Conservation (phyloP, 2,329 filamentous ascomycete species). For the Scedosporium minutisporum region DNA sequence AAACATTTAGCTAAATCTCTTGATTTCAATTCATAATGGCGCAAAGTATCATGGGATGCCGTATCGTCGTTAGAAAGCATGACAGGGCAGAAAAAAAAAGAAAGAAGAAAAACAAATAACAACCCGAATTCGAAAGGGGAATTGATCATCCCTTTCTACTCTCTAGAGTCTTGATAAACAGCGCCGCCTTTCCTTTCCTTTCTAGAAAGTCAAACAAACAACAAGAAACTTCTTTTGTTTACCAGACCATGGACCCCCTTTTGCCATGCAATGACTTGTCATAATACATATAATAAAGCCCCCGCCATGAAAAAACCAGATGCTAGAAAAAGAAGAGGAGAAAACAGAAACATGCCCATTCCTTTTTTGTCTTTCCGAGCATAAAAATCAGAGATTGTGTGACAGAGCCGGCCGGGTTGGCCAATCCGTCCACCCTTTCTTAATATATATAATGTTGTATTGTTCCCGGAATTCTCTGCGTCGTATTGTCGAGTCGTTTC, state of each 20-base stretch:
- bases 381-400: neutral
- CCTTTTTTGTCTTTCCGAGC: neutral
- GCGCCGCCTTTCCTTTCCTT: neutral
- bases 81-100: neutral
- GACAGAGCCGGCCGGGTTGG: neutral
- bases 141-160: neutral
- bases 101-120: neutral
- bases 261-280: neutral
- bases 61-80: constrained; percentile 1
- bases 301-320: constrained; percentile 1
- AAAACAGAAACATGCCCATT: neutral
- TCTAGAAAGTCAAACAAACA: neutral
- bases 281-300: neutral
- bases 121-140: neutral
- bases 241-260: neutral
- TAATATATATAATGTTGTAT: neutral
- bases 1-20: neutral
- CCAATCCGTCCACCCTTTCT: neutral
- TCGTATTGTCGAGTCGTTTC: too few relatives aligned
- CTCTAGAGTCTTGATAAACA: neutral
- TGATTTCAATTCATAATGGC: neutral
- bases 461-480: neutral
- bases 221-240: neutral
- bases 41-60: neutral
- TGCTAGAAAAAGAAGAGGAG: neutral